Evolutionary conservation across 345 rosid genomes (phyloP).

Genomic region (Citrus australasica): DNA sequence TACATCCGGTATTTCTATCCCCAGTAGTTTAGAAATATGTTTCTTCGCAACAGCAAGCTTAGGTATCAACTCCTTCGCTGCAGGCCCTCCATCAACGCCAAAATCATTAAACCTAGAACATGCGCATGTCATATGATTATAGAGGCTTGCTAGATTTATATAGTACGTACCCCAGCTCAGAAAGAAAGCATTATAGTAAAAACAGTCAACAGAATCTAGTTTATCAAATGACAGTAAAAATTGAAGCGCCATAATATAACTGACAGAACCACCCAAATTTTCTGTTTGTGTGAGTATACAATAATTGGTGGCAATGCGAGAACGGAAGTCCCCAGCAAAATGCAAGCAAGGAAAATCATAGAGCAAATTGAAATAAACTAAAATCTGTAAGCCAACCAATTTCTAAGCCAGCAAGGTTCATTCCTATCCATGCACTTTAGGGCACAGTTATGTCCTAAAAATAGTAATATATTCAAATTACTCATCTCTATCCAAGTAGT

Average conservation of each 20-base stretch:
- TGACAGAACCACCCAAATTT: neutral
- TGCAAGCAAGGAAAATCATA: neutral
- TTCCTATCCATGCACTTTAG: neutral
- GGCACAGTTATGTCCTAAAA: neutral
- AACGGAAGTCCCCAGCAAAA: neutral
- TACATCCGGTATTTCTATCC: slow-evolving; percentile 46
- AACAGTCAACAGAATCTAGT: neutral
- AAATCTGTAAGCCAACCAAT: neutral
- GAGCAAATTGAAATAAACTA: neutral
- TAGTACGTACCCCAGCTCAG: neutral
- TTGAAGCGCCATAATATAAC: neutral
- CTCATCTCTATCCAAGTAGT: neutral
- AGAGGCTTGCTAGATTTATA: neutral
- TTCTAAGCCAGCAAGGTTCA: neutral
- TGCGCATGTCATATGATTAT: neutral
- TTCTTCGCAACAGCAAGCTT: slow-evolving; percentile 52
- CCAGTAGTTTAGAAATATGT: slow-evolving; percentile 54
- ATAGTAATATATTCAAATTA: neutral
- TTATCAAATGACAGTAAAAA: neutral
- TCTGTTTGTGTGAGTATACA: neutral
- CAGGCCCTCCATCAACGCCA: slow-evolving; percentile 83
- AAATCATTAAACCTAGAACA: slow-evolving; percentile 64
- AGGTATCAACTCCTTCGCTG: slow-evolving; percentile 69
- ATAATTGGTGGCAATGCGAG: neutral
- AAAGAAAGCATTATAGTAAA: neutral